Base-by-base conservation (phyloP, 2,329 filamentous ascomycete genomes). In the Exophiala sideris region DNA sequence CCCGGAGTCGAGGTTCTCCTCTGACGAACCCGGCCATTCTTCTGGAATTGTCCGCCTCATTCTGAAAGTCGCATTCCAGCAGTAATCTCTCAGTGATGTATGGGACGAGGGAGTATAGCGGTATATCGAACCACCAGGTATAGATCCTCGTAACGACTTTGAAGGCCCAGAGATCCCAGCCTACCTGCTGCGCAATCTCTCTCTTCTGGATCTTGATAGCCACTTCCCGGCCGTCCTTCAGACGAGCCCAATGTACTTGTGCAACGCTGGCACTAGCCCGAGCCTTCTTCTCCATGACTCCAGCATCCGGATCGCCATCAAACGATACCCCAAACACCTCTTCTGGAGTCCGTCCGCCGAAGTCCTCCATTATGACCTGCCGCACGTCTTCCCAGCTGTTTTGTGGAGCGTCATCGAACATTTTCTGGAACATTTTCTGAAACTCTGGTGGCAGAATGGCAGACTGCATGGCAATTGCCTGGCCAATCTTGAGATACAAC, bases 361-460 rank as follows among this genome's bases (percentile, higher is more conserved):
- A 97, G 65, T 97, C 94, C 69, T 95, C 85, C 18, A 83, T 77
- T 38, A 99, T 88, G 10, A 97, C 91, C 66, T 79, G 82, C 73
- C 95, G 87, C 1, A 96, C 86, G 47, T 92, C 89, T 61, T 78
- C 80, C 91, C 91, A 97, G 39, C 81, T 79, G 68, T 95, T 94
- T 77, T 96, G 91, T 35, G 92, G 91, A 59, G 94, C 94, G 75
- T 97, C 92, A 68, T 97, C 94, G 69, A 97, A 99, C 90, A 99
- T 96, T 66, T 87, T 82, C 18, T 87, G 79, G 68, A 99, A 99
- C 91, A 96, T 97, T 66, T 86, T 85, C 76, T 96, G 91, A 65
- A 97, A 97, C 71, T 96, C 91, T 0, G 91, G 89, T 21, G 94
- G 94, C 58, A 99, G 75, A 21, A 97, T 85, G 0, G 92, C 92